Percentiles rank a stretch among this genome's conserved stretches.
Conservation (phyloP, 2,329 filamentous ascomycete species). For the Samsoniella hepiali region DNA sequence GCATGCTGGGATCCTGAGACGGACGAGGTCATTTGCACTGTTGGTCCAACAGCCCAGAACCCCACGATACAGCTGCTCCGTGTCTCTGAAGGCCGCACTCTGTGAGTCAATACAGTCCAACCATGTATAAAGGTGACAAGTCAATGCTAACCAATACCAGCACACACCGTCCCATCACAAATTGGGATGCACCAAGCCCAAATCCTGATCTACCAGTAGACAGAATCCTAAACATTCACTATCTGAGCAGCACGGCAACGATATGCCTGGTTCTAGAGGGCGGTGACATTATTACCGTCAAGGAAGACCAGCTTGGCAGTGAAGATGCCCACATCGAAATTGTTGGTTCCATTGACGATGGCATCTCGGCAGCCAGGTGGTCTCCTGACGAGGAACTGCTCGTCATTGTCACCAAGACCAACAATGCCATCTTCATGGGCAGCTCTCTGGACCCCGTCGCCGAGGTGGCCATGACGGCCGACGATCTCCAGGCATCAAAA, state of each 20-base stretch:
- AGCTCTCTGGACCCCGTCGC: conserved; percentile 81
- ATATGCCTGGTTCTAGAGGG: conserved; percentile 82
- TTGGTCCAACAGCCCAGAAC: conserved; percentile 72
- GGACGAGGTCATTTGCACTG: conserved; percentile 76
- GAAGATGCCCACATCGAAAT: conserved; percentile 86
- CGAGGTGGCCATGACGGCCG: conserved; percentile 66
- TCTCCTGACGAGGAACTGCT: conserved; percentile 93
- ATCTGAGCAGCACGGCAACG: conserved; percentile 75
- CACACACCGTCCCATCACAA: conserved; percentile 55
- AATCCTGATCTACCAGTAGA: conserved; percentile 73
- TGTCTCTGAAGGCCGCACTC: conserved; percentile 43
- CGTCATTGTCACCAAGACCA: conserved; percentile 73
- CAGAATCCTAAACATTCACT: conserved; percentile 73
- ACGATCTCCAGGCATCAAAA: conserved; percentile 82
- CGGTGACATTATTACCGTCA: conserved; percentile 84
- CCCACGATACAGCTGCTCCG: conserved; percentile 70
- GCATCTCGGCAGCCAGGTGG: conserved; percentile 87
- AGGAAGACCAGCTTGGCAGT: conserved; percentile 50
- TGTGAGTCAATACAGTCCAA: conserved; percentile 35
- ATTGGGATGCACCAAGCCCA: conserved; percentile 85
- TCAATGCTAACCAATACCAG: conserved; percentile 27
- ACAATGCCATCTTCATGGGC: conserved; percentile 88
- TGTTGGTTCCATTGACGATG: conserved; percentile 87
- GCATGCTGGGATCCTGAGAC: conserved; percentile 81
- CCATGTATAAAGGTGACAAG: conserved; percentile 1